A percentile compares a stretch with the other conserved stretches of the same genome.
Evolutionary conservation across 805 yeast genomes (phyloP).

Genomic region (Candida tammaniensis): DNA sequence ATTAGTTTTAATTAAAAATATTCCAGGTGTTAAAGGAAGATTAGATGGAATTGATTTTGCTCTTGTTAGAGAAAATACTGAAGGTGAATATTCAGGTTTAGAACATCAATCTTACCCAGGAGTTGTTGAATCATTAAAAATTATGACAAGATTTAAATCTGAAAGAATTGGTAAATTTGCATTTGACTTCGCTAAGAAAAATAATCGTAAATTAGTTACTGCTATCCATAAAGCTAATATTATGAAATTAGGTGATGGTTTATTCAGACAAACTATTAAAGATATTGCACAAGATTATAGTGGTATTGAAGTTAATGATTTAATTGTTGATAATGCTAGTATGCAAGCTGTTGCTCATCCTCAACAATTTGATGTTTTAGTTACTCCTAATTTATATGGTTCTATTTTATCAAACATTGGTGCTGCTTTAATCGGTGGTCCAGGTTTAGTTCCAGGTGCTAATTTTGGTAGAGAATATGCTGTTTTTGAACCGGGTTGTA

Average conservation of each 20-base stretch:
- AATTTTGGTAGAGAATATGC: slow-evolving; percentile 97
- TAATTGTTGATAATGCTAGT: slow-evolving; percentile 97
- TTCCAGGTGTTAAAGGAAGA: slow-evolving; percentile 91
- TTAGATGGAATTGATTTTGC: slow-evolving; percentile 88
- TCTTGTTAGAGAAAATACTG: slow-evolving; percentile 96
- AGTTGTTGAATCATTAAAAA: slow-evolving; percentile 94
- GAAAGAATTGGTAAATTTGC: slow-evolving; percentile 98
- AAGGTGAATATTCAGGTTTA: slow-evolving; percentile 97
- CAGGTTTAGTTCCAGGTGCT: slow-evolving; percentile 98
- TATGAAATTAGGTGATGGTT: slow-evolving; percentile 98
- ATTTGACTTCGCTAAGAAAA: slow-evolving; percentile 89
- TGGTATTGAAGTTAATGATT: slow-evolving; percentile 76
- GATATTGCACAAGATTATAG: slow-evolving; percentile 84
- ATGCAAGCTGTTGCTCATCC: slow-evolving; percentile 99
- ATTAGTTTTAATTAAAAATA: slow-evolving; percentile 86
- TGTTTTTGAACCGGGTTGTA: slow-evolving; percentile 98
- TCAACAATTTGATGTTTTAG: slow-evolving; percentile 96
- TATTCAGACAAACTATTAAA: slow-evolving; percentile 91
- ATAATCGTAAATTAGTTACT: slow-evolving; percentile 88
- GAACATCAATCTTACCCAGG: slow-evolving; percentile 98
- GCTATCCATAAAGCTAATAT: slow-evolving; percentile 99
- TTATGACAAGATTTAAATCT: slow-evolving; percentile 89
- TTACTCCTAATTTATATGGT: slow-evolving; percentile 97
- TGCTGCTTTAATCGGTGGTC: slow-evolving; percentile 96
- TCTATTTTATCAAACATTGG: slow-evolving; percentile 96